These are phyloP conservation scores for Phaffia tasmanica DNA, from an alignment of 768 basidiomycete species.

Conservation along the genomic window DNA sequence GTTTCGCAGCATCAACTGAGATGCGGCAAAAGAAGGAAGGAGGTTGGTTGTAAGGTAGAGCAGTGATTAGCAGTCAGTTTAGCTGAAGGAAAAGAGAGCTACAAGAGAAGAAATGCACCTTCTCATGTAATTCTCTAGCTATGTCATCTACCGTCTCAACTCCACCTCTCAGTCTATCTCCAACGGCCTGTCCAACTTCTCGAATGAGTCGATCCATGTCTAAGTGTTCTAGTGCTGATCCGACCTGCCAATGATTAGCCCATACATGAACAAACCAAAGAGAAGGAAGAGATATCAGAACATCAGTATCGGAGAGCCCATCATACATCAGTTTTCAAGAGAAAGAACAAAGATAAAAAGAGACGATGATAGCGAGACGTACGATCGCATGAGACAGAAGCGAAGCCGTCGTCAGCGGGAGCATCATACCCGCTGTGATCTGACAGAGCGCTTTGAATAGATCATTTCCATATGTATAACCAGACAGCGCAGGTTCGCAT, in stretches of 20 bases:
- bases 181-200: conserved; percentile 24
- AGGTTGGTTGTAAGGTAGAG: background rate
- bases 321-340: background rate
- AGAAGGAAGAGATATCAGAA: background rate
- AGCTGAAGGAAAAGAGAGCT: background rate
- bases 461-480: conserved; percentile 21
- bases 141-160: conserved; percentile 18
- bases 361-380: background rate
- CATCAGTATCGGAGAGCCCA: too few relatives aligned
- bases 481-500: conserved; percentile 23
- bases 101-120: background rate
- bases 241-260: conserved; percentile 3
- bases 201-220: conserved; percentile 27
- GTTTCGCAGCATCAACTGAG: conserved; percentile 24
- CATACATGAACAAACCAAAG: background rate
- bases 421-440: conserved; percentile 24
- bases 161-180: conserved; percentile 18
- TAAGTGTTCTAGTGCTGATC: conserved; percentile 25
- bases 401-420: conserved; percentile 22
- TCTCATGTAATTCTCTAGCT: conserved; percentile 24
- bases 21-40: background rate
- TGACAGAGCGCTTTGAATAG: conserved; percentile 25
- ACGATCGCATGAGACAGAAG: conserved; percentile 25
- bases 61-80: too few relatives aligned
- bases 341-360: background rate